phyloP scores from a whole-genome alignment of 345 rosid genomes.

The Gossypium rotundifolium region DNA sequence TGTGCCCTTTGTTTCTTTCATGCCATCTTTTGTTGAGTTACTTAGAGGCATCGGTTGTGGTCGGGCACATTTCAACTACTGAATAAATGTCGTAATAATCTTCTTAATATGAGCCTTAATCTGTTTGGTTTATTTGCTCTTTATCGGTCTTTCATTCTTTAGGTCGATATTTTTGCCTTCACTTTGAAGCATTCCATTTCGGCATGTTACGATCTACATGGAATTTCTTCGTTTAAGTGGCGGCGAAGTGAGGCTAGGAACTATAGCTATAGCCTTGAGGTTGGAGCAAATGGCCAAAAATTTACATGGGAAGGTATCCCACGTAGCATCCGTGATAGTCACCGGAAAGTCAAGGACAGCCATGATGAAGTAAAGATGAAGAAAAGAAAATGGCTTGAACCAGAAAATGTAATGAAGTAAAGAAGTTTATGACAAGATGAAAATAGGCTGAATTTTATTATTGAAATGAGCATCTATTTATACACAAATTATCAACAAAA shows the following conservation, averaged over 20 bases:
- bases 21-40: neutral
- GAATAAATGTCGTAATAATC: neutral
- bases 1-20: no score
- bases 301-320: conserved; percentile 96
- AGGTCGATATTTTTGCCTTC: conserved; percentile 94
- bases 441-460: no score
- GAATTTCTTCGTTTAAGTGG: conserved; percentile 98
- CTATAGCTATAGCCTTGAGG: conserved; percentile 42
- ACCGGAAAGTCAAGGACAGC: conserved; percentile 89
- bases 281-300: conserved; percentile 87
- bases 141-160: conserved; percentile 81
- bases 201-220: conserved; percentile 94
- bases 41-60: neutral
- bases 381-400: no score
- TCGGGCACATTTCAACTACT: neutral
- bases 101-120: neutral
- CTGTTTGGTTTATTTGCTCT: neutral
- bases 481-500: no score
- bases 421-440: no score
- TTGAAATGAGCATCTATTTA: no score
- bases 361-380: no score
- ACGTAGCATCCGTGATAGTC: conserved; percentile 83
- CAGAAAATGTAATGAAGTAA: no score
- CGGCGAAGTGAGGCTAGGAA: conserved; percentile 69
- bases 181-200: conserved; percentile 94